phyloP scores from a whole-genome alignment of 306 rosid species.

The Trifolium repens region DNA sequence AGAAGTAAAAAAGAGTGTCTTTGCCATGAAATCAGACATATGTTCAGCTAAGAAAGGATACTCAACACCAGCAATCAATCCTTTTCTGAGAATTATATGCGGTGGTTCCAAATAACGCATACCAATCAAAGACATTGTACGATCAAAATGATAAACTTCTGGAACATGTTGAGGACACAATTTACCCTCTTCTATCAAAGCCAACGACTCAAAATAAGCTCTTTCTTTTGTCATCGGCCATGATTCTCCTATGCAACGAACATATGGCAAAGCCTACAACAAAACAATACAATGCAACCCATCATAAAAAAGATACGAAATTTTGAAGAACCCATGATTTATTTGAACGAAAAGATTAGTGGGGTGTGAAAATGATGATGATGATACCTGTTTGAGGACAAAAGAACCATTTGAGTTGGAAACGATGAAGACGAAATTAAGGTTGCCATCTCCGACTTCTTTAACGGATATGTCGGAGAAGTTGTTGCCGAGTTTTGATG shows the following conservation, averaged over 20 bases:
- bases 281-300: neutral
- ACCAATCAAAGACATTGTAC: constrained; percentile 82
- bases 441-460: constrained; percentile 97
- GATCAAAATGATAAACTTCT: constrained; percentile 82
- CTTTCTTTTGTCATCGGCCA: constrained; percentile 97
- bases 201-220: constrained; percentile 80
- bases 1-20: constrained; percentile 79
- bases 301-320: neutral
- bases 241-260: constrained; percentile 89
- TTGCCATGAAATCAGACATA: constrained; percentile 79
- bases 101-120: constrained; percentile 95
- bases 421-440: constrained; percentile 76
- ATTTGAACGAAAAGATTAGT: neutral
- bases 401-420: constrained; percentile 66
- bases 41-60: constrained; percentile 78
- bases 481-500: constrained; percentile 60
- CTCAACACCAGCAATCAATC: constrained; percentile 81
- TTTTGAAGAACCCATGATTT: neutral
- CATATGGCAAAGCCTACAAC: constrained; percentile 79
- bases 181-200: constrained; percentile 53
- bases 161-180: constrained; percentile 76
- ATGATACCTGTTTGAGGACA: constrained; percentile 82
- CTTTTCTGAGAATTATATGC: constrained; percentile 86
- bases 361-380: neutral
- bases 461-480: constrained; percentile 58